Conservation (phyloP, 1,284 basidiomycete species). For the Puccinia hordei region DNA sequence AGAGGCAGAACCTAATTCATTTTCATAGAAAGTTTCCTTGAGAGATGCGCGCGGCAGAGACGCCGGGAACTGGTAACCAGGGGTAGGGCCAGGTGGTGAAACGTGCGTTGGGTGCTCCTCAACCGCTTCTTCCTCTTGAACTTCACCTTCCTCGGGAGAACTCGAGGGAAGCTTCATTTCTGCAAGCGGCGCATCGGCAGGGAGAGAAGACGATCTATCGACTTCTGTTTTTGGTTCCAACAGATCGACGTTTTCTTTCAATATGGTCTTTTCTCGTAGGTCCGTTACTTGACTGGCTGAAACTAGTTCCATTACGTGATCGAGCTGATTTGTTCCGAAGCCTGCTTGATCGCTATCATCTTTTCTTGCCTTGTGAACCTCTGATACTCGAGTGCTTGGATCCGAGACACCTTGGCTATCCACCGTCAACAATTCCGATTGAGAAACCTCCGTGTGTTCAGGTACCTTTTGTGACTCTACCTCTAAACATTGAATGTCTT, state of each 20-base stretch:
- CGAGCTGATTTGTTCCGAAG: background rate
- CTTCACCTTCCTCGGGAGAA: conserved; percentile 26
- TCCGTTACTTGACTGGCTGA: background rate
- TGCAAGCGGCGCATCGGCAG: background rate
- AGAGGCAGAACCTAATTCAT: background rate
- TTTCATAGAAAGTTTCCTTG: background rate
- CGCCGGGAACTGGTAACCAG: background rate
- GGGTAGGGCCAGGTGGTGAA: background rate
- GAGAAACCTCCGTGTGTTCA: background rate
- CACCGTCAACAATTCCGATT: background rate
- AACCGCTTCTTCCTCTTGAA: background rate
- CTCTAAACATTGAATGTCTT: background rate
- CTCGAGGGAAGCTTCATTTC: background rate
- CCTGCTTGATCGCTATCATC: background rate
- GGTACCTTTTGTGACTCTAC: background rate
- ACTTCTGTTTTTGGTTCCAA: background rate
- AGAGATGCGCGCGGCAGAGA: background rate
- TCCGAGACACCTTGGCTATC: background rate
- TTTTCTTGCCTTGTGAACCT: background rate
- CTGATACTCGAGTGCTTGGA: background rate
- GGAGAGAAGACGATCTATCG: background rate
- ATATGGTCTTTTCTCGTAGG: background rate
- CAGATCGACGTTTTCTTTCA: background rate
- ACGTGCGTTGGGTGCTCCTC: background rate
- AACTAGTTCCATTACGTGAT: background rate